Base-by-base conservation (phyloP, 768 basidiomycete genomes). In the Lentinula sp. region DNA sequence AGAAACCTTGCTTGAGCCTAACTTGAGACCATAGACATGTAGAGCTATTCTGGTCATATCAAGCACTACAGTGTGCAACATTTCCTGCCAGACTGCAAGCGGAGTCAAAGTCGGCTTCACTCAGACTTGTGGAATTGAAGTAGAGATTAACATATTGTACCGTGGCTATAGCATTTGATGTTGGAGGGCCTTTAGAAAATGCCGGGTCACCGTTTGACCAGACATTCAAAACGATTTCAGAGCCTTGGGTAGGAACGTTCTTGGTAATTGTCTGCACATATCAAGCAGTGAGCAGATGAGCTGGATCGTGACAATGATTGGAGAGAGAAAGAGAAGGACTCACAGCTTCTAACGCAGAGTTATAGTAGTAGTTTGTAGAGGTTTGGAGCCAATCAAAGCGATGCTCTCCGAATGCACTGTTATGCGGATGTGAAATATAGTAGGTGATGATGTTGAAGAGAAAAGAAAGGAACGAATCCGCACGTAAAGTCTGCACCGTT, bases 401-500 rank as follows among this genome's bases (percentile, higher is more conserved):
- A 31, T 66, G 65, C n/a, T 63, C 60, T 10, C 65, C 65, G 37
- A 66, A 66, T 15, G 61, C 61, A 39, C 65, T 65, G 34, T 31
- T 23, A 23, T 23, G 2, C 23, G 23, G 23, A 23, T 23, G 23
- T 23, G 23, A 23, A 23, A 23, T 23, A 21, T 21, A 21, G 21
- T 21, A 2, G 23, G 23, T 23, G 23, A 23, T 23, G 23, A 23
- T 23, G 23, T 23, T 23, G 23, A 23, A 23, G 43, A 23, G 40
- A 53, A 53, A 15, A 39, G 39, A 18, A 10, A 10, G 42, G 8
- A 35, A 7, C 42, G 6, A 43, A 31, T 10, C 42, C 56, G 23
- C 34, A 65, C 63, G 65, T 66, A 57, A 66, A 66, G 37, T 66
- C 65, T 16, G 65, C 65, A 16, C 63, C 63, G 16, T 61, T 42